Percentiles rank a stretch among this genome's conserved stretches.
Conservation (phyloP, 192 early-diverging fungal genomes). For the Umbelopsis sp. region DNA sequence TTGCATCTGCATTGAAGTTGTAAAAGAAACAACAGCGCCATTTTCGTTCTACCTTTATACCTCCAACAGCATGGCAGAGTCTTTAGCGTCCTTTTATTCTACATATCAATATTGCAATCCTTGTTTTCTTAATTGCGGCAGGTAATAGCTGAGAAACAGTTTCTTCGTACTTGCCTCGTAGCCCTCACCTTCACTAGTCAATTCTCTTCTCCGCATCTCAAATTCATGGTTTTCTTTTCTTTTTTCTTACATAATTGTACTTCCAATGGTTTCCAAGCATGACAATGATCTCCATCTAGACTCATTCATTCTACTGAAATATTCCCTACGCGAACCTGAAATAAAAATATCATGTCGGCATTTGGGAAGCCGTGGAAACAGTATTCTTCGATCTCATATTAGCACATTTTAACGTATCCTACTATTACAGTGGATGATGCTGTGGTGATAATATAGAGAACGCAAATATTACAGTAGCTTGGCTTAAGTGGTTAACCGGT, state of each 20-base stretch:
- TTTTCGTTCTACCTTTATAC: background rate
- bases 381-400: too few species aligned
- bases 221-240: background rate
- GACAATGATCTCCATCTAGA: background rate
- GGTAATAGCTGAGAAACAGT: background rate
- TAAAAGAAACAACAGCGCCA: background rate
- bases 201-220: background rate
- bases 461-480: too few species aligned
- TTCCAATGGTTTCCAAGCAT: background rate
- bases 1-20: background rate
- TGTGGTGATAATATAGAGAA: too few species aligned
- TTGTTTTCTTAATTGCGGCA: background rate
- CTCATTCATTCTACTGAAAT: background rate
- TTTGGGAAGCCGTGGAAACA: background rate
- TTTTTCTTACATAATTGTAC: background rate
- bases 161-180: background rate
- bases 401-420: too few species aligned
- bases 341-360: background rate
- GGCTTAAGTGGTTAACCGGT: too few species aligned
- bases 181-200: slow-evolving; percentile 1
- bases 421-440: background rate
- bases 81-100: background rate
- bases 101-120: background rate
- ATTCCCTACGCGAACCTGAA: background rate
- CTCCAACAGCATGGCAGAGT: background rate